A percentile compares a stretch with the other conserved stretches of the same genome.
Conservation (phyloP, 2,329 filamentous ascomycete species). For the Diaporthe citri region DNA sequence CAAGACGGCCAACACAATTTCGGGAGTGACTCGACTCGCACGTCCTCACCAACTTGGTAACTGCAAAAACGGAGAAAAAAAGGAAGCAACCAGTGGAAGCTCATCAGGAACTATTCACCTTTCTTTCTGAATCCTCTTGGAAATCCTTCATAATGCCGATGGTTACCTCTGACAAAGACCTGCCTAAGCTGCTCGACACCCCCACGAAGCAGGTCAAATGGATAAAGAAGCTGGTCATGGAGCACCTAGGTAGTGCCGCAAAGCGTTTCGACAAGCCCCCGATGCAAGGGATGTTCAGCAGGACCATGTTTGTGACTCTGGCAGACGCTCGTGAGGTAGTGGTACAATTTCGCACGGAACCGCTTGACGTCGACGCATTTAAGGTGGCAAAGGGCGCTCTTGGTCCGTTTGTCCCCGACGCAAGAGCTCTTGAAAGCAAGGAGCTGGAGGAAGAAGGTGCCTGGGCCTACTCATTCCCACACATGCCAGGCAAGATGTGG, state of each 20-base stretch:
- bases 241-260: neutral
- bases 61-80: no score
- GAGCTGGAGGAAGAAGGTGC: neutral
- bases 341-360: neutral
- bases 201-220: neutral
- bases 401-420: neutral
- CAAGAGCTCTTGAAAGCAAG: neutral
- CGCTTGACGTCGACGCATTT: neutral
- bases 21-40: no score
- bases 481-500: neutral
- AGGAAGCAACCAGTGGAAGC: no score
- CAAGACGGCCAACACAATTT: no score
- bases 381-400: neutral
- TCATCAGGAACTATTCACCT: no score
- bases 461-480: neutral
- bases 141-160: no score
- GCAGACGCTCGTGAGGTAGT: neutral
- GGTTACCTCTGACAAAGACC: neutral
- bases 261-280: constrained; percentile 4
- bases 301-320: neutral
- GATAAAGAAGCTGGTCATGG: neutral
- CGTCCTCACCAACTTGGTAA: no score
- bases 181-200: neutral
- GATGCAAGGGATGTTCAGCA: constrained; percentile 10
- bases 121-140: no score